Evolutionary conservation across 495 filamentous ascomycete species (phyloP).

Genomic region (Penicillium nucicola): DNA sequence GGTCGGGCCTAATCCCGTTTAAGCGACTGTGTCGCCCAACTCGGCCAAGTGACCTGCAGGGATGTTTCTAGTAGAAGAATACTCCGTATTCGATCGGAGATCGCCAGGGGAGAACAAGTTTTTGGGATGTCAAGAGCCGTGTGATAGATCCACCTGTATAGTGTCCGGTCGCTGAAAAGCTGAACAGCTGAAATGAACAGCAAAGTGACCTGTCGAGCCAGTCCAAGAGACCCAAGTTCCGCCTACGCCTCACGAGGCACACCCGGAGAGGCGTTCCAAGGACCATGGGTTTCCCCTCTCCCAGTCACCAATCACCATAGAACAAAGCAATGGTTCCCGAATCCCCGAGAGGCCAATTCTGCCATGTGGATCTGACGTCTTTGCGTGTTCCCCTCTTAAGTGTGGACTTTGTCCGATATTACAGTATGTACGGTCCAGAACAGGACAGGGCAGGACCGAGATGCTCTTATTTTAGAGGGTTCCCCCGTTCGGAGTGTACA

Average conservation of each 20-base stretch:
- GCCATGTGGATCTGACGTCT: conserved; percentile 31
- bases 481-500: no score
- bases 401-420: no score
- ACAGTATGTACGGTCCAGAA: neutral
- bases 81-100: neutral
- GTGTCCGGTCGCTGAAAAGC: no score
- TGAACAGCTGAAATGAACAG: neutral
- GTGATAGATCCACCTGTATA: neutral
- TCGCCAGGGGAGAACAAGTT: neutral
- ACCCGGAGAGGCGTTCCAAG: neutral
- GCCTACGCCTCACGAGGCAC: neutral
- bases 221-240: neutral
- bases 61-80: conserved; percentile 1
- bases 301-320: neutral
- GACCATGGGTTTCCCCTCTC: neutral
- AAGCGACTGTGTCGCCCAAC: neutral
- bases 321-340: conserved; percentile 8
- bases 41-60: conserved; percentile 1
- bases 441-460: no score
- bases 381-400: neutral
- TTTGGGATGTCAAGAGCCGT: no score
- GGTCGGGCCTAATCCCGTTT: neutral
- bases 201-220: conserved; percentile 1
- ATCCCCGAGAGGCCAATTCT: conserved; percentile 5
- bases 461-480: no score